A percentile compares a stretch with the other conserved stretches of the same genome.
Evolutionary conservation across 192 early-diverging fungal species (phyloP).

Genomic region (Coemansia sp.): DNA sequence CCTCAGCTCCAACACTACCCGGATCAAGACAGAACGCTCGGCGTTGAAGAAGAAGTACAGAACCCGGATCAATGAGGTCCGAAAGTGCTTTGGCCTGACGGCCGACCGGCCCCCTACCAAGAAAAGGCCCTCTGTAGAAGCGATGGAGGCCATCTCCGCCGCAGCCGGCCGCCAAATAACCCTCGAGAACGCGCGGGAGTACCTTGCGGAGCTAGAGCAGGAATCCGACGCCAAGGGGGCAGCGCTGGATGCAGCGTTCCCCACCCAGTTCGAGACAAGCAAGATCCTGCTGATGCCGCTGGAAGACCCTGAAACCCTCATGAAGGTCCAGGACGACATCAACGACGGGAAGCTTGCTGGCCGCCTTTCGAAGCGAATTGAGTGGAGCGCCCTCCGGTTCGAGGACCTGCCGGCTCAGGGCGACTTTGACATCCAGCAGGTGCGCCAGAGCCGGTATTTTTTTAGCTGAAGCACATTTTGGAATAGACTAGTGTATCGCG

Average conservation of each 20-base stretch:
- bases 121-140: background rate
- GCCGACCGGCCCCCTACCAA: no score
- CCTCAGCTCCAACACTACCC: conserved; percentile 4
- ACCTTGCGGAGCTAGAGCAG: conserved; percentile 24
- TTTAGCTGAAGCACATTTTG: conserved; percentile 62
- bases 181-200: no score
- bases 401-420: conserved; percentile 73
- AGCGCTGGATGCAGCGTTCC: conserved; percentile 21
- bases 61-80: background rate
- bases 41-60: background rate
- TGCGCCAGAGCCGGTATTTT: conserved; percentile 81
- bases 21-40: background rate
- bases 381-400: conserved; percentile 62
- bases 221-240: conserved; percentile 33
- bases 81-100: conserved; percentile 1
- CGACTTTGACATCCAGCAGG: conserved; percentile 76
- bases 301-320: background rate
- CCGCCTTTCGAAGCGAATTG: conserved; percentile 10
- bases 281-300: conserved; percentile 4
- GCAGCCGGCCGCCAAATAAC: background rate
- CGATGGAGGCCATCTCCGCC: background rate
- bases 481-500: background rate
- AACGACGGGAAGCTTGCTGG: conserved; percentile 14
- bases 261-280: background rate
- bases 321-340: conserved; percentile 4